Conservation (phyloP, 202 grass and related monocot genomes). For the Elaeis oleifera region DNA sequence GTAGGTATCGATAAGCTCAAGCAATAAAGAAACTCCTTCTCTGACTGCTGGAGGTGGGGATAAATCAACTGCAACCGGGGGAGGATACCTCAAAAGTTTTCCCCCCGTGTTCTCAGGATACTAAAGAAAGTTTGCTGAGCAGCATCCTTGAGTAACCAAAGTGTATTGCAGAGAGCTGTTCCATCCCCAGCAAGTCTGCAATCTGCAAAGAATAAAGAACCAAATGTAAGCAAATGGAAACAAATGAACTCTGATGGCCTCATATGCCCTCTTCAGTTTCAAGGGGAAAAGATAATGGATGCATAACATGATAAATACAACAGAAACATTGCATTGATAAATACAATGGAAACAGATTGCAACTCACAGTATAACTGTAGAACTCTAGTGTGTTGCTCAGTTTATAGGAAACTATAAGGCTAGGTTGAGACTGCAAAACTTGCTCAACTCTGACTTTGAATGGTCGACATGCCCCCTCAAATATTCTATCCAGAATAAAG, state of each 20-base stretch:
- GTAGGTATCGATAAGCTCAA: slow-evolving; percentile 87
- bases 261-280: too few relatives aligned
- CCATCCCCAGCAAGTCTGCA: slow-evolving; percentile 80
- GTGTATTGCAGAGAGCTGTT: slow-evolving; percentile 86
- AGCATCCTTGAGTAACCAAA: slow-evolving; percentile 78
- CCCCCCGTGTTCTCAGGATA: slow-evolving; percentile 76
- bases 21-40: slow-evolving; percentile 79
- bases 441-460: slow-evolving; percentile 99
- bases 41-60: slow-evolving; percentile 71
- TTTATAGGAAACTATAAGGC: slow-evolving; percentile 78
- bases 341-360: not conserved
- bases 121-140: slow-evolving; percentile 84
- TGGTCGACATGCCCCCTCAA: slow-evolving; percentile 95
- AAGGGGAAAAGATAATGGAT: too few relatives aligned
- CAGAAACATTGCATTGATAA: not conserved
- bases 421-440: slow-evolving; percentile 96
- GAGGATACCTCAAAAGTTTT: slow-evolving; percentile 82
- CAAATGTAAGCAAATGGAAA: not conserved
- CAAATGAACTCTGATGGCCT: too few relatives aligned
- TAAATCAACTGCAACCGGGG: slow-evolving; percentile 78
- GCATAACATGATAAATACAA: too few relatives aligned
- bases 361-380: slow-evolving; percentile 83
- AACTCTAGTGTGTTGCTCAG: slow-evolving; percentile 96
- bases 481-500: slow-evolving; percentile 95
- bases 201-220: slow-evolving; percentile 48